phyloP scores from a whole-genome alignment of 75 land plant species.

The Gnetum montanum region DNA sequence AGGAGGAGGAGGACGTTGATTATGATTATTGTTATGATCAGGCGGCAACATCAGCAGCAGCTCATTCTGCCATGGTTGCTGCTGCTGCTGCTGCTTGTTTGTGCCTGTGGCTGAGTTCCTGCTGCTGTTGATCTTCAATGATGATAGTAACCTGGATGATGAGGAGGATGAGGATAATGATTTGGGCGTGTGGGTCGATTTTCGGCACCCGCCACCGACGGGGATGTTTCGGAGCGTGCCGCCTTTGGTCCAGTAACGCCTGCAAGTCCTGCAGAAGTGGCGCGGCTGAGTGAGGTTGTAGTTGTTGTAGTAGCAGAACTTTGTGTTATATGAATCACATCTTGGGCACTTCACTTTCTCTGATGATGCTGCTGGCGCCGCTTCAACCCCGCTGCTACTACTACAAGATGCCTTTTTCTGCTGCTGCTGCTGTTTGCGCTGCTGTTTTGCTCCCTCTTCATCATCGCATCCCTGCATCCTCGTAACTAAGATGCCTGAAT shows the following conservation, averaged over 20 bases:
- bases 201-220: slow-evolving; percentile 18
- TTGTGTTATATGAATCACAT: slow-evolving; percentile 4
- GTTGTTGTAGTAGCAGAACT: slow-evolving; percentile 12
- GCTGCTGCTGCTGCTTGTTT: no score
- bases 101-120: no score
- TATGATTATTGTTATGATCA: slow-evolving; percentile 3
- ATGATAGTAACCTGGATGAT: neutral
- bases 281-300: slow-evolving; percentile 3
- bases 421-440: no score
- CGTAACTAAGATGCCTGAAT: no score
- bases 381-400: no score
- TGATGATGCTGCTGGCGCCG: no score
- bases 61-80: no score
- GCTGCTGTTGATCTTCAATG: slow-evolving; percentile 3
- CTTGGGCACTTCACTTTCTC: slow-evolving; percentile 5
- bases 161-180: neutral
- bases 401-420: no score
- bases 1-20: no score
- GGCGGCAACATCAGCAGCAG: neutral
- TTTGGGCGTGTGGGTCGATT: slow-evolving; percentile 11
- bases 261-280: slow-evolving; percentile 11
- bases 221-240: slow-evolving; percentile 22
- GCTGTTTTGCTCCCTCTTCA: no score
- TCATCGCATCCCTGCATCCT: no score
- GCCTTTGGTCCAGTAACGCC: slow-evolving; percentile 17